Evolutionary conservation across 768 basidiomycete species (phyloP).

Genomic region (Russula olivacea): DNA sequence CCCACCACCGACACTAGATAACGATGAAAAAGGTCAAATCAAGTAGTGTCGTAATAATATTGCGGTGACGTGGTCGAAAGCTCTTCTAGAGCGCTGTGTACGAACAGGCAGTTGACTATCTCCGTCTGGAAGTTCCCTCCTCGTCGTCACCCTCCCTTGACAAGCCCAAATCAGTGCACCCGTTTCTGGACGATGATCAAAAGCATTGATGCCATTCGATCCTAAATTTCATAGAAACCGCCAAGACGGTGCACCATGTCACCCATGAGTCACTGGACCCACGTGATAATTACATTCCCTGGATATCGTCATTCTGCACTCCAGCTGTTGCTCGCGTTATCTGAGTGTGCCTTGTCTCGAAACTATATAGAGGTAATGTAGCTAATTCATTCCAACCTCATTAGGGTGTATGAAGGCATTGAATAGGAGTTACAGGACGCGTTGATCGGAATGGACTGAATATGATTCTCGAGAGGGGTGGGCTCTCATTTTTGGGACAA

Average conservation of each 20-base stretch:
- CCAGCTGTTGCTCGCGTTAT: conserved; percentile 46
- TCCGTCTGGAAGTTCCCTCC: conserved; percentile 61
- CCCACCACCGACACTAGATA: too few species aligned
- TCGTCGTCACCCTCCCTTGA: conserved; percentile 74
- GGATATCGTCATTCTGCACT: conserved; percentile 51
- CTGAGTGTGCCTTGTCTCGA: conserved; percentile 39
- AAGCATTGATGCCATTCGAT: conserved; percentile 50
- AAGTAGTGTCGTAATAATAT: too few species aligned
- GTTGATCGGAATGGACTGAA: conserved; percentile 11
- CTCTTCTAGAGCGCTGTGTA: conserved; percentile 32
- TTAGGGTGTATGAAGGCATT: conserved; percentile 37
- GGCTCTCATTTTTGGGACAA: too few species aligned
- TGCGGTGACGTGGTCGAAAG: too few species aligned
- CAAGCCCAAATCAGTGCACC: conserved; percentile 49
- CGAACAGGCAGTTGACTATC: conserved; percentile 61
- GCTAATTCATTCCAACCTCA: not conserved
- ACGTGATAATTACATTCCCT: too few species aligned
- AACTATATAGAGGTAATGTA: not conserved
- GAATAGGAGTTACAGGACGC: conserved; percentile 28
- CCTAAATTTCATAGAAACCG: conserved; percentile 53
- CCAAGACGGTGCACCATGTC: too few species aligned
- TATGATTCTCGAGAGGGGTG: too few species aligned
- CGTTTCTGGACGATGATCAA: conserved; percentile 67
- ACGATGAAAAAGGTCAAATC: too few species aligned
- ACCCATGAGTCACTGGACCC: conserved; percentile 73